These are phyloP conservation scores for Allomyces macrogynus DNA, from an alignment of 192 early-diverging fungal species.

Conservation along the genomic window DNA sequence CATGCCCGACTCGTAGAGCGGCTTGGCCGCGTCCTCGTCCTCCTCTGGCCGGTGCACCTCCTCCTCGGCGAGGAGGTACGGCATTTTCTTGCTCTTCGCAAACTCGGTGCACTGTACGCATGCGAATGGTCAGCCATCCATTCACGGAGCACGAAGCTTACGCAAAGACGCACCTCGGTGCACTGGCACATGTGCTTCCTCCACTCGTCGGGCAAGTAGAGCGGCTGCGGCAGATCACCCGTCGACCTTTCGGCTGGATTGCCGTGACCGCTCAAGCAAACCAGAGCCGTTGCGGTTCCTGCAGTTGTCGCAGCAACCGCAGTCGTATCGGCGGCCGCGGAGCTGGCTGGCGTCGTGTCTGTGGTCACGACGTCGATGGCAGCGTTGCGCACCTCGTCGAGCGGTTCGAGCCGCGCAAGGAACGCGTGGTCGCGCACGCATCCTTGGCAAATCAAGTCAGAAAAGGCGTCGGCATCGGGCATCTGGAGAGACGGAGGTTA, in stretches of 20 bases:
- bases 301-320: no score
- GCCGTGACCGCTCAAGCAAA: not conserved
- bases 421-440: conserved; percentile 30
- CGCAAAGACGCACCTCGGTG: conserved; percentile 10
- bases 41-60: conserved; percentile 55
- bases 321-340: no score
- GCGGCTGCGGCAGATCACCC: conserved; percentile 7
- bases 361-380: conserved; percentile 2
- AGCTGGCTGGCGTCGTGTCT: not conserved
- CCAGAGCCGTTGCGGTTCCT: no score
- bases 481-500: conserved; percentile 9
- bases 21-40: conserved; percentile 45
- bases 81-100: conserved; percentile 21
- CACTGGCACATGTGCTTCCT: conserved; percentile 52
- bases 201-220: conserved; percentile 57
- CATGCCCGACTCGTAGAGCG: conserved; percentile 59
- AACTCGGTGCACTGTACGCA: conserved; percentile 19
- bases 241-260: conserved; percentile 9
- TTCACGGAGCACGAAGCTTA: conserved; percentile 1
- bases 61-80: conserved; percentile 42
- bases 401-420: conserved; percentile 13
- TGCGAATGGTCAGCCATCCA: not conserved
- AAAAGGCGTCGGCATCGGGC: conserved; percentile 31
- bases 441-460: conserved; percentile 45
- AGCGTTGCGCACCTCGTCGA: conserved; percentile 10